phyloP scores from a whole-genome alignment of 2,329 filamentous ascomycete species.

The Sclerotinia nivalis region DNA sequence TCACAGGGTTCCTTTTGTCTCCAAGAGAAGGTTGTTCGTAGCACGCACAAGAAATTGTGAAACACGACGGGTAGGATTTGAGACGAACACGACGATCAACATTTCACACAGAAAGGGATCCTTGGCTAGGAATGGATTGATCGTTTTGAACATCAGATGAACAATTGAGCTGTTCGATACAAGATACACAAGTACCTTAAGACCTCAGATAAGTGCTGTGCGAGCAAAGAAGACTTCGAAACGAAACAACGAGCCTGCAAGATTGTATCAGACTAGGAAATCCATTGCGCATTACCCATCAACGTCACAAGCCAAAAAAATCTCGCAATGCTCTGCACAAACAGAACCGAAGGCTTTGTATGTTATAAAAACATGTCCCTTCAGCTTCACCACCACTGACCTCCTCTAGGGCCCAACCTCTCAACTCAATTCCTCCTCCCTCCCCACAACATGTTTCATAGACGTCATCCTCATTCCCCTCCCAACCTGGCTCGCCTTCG shows the following conservation, averaged over 20 bases:
- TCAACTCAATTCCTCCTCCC: conserved; percentile 39
- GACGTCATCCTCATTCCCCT: conserved; percentile 43
- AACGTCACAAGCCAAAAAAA: not conserved
- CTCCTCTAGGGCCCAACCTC: conserved; percentile 40
- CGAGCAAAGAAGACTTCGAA: not conserved
- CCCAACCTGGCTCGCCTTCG: conserved; percentile 41
- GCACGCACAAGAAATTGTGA: not conserved
- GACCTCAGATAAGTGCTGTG: conserved; percentile 4
- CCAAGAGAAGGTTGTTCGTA: not conserved
- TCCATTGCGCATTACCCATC: not conserved
- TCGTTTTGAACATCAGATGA: conserved; percentile 6
- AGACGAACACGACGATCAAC: conserved; percentile 6
- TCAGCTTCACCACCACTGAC: not conserved
- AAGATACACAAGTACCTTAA: conserved; percentile 2
- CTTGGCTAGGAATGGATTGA: conserved; percentile 4
- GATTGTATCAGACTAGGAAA: not conserved
- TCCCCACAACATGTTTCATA: conserved; percentile 44
- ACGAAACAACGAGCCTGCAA: not conserved
- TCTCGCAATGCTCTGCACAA: conserved; percentile 35
- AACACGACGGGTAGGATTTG: conserved; percentile 6
- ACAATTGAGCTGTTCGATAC: not conserved
- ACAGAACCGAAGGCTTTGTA: conserved; percentile 42
- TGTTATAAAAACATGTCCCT: conserved; percentile 23
- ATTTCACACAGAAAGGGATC: not conserved
- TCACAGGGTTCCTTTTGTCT: not conserved